A percentile compares a stretch with the other conserved stretches of the same genome.
Evolutionary conservation across 2,329 filamentous ascomycete genomes (phyloP).

Genomic region (Fusarium buharicum): DNA sequence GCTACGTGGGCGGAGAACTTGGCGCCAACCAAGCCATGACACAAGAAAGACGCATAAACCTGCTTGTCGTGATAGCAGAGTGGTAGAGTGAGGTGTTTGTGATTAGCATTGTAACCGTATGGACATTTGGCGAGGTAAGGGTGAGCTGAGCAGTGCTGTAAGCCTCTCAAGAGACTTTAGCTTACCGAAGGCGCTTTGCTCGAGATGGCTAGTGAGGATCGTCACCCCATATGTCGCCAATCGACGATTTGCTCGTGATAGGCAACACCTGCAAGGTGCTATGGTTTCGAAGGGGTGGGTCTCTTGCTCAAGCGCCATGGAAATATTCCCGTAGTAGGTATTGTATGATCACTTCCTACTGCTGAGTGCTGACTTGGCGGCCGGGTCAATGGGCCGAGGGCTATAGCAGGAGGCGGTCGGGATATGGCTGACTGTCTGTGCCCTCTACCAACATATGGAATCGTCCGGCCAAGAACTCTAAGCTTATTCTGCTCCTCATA

Average conservation of each 20-base stretch:
- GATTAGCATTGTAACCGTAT: conserved; percentile 29
- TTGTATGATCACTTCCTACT: conserved; percentile 15
- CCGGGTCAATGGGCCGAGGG: conserved; percentile 41
- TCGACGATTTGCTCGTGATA: conserved; percentile 41
- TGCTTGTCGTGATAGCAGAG: conserved; percentile 30
- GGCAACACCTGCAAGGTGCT: conserved; percentile 21
- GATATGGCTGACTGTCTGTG: conserved; percentile 21
- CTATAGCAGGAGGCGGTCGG: conserved; percentile 24
- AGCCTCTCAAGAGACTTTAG: conserved; percentile 31
- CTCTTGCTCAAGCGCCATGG: neutral
- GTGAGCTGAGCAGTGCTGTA: conserved; percentile 3
- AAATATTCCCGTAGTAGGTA: conserved; percentile 34
- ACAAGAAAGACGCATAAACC: conserved; percentile 35
- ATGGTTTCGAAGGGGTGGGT: conserved; percentile 40
- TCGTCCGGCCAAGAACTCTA: conserved; percentile 23
- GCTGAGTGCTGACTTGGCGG: conserved; percentile 34
- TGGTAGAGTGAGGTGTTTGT: conserved; percentile 15
- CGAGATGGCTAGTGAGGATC: conserved; percentile 38
- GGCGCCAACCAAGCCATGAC: conserved; percentile 33
- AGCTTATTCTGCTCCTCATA: conserved; percentile 5
- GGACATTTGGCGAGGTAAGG: conserved; percentile 21
- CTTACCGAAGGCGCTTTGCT: conserved; percentile 34
- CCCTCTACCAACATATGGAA: conserved; percentile 25
- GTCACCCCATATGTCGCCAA: conserved; percentile 39
- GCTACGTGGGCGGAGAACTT: conserved; percentile 34